Conservation (phyloP, 441 rosid species). For the Brassica hybrid region DNA sequence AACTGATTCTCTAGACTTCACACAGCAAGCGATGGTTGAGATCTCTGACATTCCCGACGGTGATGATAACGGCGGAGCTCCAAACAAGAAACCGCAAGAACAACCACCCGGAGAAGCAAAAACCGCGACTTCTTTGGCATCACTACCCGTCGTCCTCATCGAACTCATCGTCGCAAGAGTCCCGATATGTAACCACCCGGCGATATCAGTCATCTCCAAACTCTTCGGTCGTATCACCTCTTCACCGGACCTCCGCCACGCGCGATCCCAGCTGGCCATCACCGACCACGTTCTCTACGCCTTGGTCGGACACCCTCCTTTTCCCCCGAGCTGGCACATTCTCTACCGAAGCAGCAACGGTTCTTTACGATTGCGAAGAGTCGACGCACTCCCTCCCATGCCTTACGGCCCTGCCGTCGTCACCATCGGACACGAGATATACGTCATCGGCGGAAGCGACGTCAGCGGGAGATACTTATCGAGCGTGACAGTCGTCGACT, state of each 20-base stretch:
- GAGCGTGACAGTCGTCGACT: slow-evolving; percentile 6
- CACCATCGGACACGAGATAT: slow-evolving; percentile 12
- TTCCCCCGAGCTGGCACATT: neutral
- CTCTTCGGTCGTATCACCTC: neutral
- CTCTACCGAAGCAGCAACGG: neutral
- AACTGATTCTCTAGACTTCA: neutral
- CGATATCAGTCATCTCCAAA: neutral
- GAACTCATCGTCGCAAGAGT: neutral
- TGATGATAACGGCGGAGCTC: neutral
- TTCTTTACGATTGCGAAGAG: neutral
- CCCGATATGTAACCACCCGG: neutral
- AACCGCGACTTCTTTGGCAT: neutral
- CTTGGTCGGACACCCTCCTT: neutral
- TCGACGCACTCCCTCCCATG: neutral
- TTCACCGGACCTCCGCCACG: neutral
- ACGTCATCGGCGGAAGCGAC: slow-evolving; percentile 1
- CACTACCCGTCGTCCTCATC: neutral
- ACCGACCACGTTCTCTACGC: slow-evolving; percentile 1
- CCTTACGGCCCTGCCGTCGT: slow-evolving; percentile 4
- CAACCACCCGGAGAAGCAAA: neutral
- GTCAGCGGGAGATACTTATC: no score
- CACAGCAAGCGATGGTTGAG: neutral
- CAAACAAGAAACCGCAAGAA: neutral
- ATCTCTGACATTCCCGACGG: slow-evolving; percentile 1
- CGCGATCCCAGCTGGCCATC: neutral